Evolutionary conservation across 176 grass and related monocot species (phyloP), one percentile per base, ranked within the genome.

Genomic region (Rhipidocladum racemiflorum): DNA sequence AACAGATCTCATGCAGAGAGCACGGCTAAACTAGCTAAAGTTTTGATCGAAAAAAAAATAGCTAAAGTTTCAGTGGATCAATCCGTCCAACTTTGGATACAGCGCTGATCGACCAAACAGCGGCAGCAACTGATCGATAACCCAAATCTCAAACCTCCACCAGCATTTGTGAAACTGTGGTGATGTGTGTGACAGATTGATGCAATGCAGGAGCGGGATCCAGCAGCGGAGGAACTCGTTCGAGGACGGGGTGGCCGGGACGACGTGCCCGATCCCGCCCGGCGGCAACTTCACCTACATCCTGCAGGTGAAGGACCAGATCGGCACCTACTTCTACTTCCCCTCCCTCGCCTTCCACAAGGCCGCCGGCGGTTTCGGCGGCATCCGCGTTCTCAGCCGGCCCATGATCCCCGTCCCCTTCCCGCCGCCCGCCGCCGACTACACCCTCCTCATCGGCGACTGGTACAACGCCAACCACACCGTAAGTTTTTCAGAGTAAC

Each of bases 341-440:
- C 95, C 92, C 23, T 97, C 95, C 57, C 90, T 97, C 30, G 92
- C 83, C 8, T 91, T 97, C 88, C 95, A 97, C 88, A 97, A 97
- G 65, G 92, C 95, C 3, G 95, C 90, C 18, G 95, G 95, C 21
- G 95, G 88, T 50, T 92, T 97, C 70, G 95, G 95, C 71, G 95
- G 75, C 82, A 86, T 97, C 78, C 74, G 92, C 62, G 84, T 97
- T 18, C 90, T 97, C 34, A 97, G 95, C 73, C 92, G 92, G 6
- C 92, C 95, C 1, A 64, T 80, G 83, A 94, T 97, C 85, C 95
- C 92, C 3, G 90, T 97, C 59, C 95, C 95, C 0, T 97, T 97
- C 81, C 92, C 95, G 11, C 88, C 95, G 14, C 95, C 95, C 2
- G 92, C 95, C 42, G 90, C 88, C 4, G 90, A 97, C 74, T 94